phyloP scores from a whole-genome alignment of 2,329 filamentous ascomycete genomes.

The Dothistroma septosporum region DNA sequence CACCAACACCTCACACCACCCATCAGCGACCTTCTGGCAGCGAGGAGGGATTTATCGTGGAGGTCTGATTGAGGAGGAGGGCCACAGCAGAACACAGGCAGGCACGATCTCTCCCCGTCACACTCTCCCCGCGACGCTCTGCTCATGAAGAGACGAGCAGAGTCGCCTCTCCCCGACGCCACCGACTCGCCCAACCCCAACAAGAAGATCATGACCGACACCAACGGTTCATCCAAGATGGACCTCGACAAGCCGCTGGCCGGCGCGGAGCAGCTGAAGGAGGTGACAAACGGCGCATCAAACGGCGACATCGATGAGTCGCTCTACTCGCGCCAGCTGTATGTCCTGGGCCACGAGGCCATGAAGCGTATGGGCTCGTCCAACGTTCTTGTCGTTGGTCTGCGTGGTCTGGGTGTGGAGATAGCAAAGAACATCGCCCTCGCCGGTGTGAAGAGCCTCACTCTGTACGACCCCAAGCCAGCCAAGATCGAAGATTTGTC shows the following conservation, averaged over 20 bases:
- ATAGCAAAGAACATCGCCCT: conserved; percentile 98
- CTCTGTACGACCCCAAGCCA: conserved; percentile 83
- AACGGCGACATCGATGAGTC: conserved; percentile 65
- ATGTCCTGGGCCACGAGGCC: conserved; percentile 70
- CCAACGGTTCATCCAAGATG: conserved; percentile 46
- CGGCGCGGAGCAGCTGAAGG: conserved; percentile 57
- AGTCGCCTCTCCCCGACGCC: not conserved
- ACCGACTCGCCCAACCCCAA: not conserved
- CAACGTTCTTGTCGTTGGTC: conserved; percentile 84
- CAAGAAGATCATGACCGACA: conserved; percentile 11
- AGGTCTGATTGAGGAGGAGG: conserved; percentile 2
- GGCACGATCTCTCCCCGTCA: conserved; percentile 5
- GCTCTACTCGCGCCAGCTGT: conserved; percentile 64
- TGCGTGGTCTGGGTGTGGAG: conserved; percentile 93
- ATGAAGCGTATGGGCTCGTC: conserved; percentile 99
- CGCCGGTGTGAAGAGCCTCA: conserved; percentile 95
- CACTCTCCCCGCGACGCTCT: conserved; percentile 1
- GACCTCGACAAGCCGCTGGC: conserved; percentile 57
- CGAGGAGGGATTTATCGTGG: not conserved
- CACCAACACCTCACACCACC: conserved; percentile 2
- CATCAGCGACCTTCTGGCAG: not conserved
- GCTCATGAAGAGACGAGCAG: conserved; percentile 13
- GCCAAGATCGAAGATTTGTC: conserved; percentile 85
- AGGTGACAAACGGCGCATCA: conserved; percentile 29
- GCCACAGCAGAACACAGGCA: not conserved